Percentiles rank a stretch among this genome's conserved stretches.
Evolutionary conservation across 148 eudicot genomes (phyloP).

Genomic region (Camellia lanceoleosa): DNA sequence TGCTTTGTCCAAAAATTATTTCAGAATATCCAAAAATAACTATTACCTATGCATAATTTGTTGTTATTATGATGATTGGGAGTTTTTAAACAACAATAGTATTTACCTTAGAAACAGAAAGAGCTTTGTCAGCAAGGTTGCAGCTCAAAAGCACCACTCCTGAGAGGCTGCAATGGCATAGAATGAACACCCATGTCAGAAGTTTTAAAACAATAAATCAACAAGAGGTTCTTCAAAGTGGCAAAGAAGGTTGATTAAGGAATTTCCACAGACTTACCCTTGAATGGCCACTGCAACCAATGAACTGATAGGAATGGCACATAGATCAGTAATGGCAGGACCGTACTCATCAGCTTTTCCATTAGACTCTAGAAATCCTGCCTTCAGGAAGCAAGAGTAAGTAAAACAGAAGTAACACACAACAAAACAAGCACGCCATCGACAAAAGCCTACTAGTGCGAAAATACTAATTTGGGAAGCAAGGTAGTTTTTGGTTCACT

Average conservation of each 20-base stretch:
- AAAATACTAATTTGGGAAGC: background rate
- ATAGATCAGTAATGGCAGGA: slow-evolving; percentile 54
- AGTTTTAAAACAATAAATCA: background rate
- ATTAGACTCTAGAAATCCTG: slow-evolving; percentile 40
- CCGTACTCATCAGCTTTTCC: slow-evolving; percentile 40
- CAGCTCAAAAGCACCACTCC: slow-evolving; percentile 75
- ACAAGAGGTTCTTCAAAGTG: slow-evolving; percentile 3
- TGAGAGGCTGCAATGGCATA: slow-evolving; percentile 49
- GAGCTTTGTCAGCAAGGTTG: slow-evolving; percentile 50
- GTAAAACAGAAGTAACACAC: slow-evolving; percentile 10
- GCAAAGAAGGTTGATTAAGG: background rate
- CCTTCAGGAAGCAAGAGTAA: slow-evolving; percentile 42
- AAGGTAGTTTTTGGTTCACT: too few relatives aligned
- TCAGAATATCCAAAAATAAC: too few relatives aligned
- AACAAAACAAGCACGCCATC: background rate
- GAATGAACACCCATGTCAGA: background rate
- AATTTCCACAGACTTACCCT: slow-evolving; percentile 41
- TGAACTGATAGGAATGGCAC: slow-evolving; percentile 58
- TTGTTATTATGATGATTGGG: too few relatives aligned
- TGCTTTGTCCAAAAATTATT: too few relatives aligned
- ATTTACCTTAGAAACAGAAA: slow-evolving; percentile 53
- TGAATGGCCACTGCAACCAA: slow-evolving; percentile 75
- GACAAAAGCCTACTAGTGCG: background rate
- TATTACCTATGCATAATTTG: too few relatives aligned
- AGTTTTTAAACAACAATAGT: background rate